A percentile compares a stretch with the other conserved stretches of the same genome.
Evolutionary conservation across 306 rosid genomes (phyloP).

Genomic region (Hylodesmum podocarpum): DNA sequence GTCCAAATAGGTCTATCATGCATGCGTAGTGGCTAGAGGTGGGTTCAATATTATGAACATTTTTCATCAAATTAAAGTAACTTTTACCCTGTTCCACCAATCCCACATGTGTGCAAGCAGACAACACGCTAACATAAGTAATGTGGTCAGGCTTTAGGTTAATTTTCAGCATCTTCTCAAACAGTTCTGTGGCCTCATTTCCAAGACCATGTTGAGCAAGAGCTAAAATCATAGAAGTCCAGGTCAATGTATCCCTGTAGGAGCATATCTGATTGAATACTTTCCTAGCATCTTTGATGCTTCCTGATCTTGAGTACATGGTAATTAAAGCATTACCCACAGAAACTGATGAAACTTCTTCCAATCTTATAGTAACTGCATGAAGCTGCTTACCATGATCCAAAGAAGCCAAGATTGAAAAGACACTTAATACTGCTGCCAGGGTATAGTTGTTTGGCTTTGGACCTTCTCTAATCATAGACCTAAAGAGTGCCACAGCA

Average conservation of each 20-base stretch:
- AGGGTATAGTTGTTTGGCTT: slow-evolving; percentile 76
- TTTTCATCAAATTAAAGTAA: slow-evolving; percentile 71
- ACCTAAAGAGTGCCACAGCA: slow-evolving; percentile 68
- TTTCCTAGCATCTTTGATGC: slow-evolving; percentile 64
- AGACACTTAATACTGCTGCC: slow-evolving; percentile 69
- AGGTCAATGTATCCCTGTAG: slow-evolving; percentile 58
- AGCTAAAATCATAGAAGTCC: slow-evolving; percentile 89
- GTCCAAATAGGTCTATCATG: slow-evolving; percentile 79
- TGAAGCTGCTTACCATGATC: slow-evolving; percentile 89
- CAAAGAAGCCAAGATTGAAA: slow-evolving; percentile 70
- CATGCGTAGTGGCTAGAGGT: slow-evolving; percentile 77
- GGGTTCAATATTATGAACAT: slow-evolving; percentile 69
- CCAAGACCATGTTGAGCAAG: slow-evolving; percentile 91
- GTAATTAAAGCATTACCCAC: slow-evolving; percentile 80
- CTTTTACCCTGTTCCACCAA: slow-evolving; percentile 67
- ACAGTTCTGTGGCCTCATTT: slow-evolving; percentile 74
- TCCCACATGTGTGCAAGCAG: slow-evolving; percentile 85
- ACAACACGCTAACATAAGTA: slow-evolving; percentile 83
- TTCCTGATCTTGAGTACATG: slow-evolving; percentile 85
- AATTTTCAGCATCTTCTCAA: slow-evolving; percentile 69
- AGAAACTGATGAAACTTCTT: slow-evolving; percentile 63
- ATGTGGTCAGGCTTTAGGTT: slow-evolving; percentile 76
- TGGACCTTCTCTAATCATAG: slow-evolving; percentile 68
- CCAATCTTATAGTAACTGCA: slow-evolving; percentile 60
- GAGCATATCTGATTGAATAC: slow-evolving; percentile 48